Base-by-base conservation (phyloP, 2,329 filamentous ascomycete genomes). In the Aspergillus piperis region DNA sequence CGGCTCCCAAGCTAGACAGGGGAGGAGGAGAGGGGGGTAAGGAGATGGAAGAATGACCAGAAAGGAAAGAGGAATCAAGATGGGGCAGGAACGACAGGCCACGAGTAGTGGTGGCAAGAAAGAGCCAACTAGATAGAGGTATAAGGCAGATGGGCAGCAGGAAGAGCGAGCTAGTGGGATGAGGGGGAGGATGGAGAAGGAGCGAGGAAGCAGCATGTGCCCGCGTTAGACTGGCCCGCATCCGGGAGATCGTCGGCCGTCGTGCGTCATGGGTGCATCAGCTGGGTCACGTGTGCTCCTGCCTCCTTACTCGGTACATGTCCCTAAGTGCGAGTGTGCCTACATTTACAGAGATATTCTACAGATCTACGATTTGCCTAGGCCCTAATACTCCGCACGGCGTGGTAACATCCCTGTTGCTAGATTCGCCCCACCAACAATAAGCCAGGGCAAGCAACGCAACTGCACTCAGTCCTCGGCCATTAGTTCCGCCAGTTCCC, bases 401-500 rank as follows among this genome's bases (percentile, higher is more conserved):
- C 41, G 54, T 81, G 1, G 91, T 97, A 13, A 98, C 89, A 75
- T 98, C 95, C 71, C 98, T 92, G 71, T 87, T 36, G 32, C 32
- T 36, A 11, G 32, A 36, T 36, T 36, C 32, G 32, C 32, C 32
- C 32, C 32, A 36, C 32, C 32, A 36, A 13, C 11, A 36, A 36
- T 36, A 2, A 13, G 32, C 95, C 95, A 39, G 86, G 84, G 62
- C 94, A 88, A 7, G 84, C 84, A 21, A 7, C 19, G 84, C 84
- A 21, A 3, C 19, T 11, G n/a, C 1, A 21, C 8, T 66, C 63
- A 71, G 58, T 85, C 83, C 63, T 91, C 88, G 59, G 88, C 91
- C 91, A 99, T 91, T 73, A 99, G 78, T 65, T 93, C 95, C 13
- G 92, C 93, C 65, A 99, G 81, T 75, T 98, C 95, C 4, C 90